Percentiles rank a stretch among this genome's conserved stretches.
Conservation (phyloP, 2,329 filamentous ascomycete species). For the Alternaria brassicicola region DNA sequence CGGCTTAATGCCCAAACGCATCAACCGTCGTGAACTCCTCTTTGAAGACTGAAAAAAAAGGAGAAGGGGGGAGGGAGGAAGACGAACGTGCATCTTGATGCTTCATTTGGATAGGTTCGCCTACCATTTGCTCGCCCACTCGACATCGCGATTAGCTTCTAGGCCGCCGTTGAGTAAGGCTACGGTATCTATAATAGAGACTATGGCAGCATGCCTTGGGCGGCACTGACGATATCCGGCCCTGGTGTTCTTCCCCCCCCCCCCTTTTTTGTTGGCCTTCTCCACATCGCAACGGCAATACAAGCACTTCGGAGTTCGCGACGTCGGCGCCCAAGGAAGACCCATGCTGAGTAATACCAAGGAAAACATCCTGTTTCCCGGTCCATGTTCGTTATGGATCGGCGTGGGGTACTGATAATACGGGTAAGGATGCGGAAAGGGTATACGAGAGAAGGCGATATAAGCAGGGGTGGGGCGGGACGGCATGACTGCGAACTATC, state of each 20-base stretch:
- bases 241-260: neutral
- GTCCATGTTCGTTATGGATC: neutral
- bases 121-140: neutral
- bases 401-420: neutral
- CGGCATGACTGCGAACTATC: constrained; percentile 6
- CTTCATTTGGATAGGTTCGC: neutral
- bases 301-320: neutral
- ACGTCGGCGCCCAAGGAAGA: neutral
- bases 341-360: neutral
- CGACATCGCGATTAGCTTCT: neutral
- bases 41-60: neutral
- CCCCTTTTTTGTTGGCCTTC: neutral
- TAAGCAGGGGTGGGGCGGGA: neutral
- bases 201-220: neutral
- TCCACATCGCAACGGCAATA: neutral
- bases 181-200: neutral
- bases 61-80: neutral
- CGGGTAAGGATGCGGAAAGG: neutral
- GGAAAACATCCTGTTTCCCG: neutral
- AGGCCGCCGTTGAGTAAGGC: neutral
- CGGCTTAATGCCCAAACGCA: neutral
- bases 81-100: neutral
- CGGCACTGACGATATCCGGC: neutral
- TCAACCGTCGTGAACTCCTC: neutral
- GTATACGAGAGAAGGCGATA: neutral